phyloP scores from a whole-genome alignment of 805 yeast genomes.

The Lachancea waltii region DNA sequence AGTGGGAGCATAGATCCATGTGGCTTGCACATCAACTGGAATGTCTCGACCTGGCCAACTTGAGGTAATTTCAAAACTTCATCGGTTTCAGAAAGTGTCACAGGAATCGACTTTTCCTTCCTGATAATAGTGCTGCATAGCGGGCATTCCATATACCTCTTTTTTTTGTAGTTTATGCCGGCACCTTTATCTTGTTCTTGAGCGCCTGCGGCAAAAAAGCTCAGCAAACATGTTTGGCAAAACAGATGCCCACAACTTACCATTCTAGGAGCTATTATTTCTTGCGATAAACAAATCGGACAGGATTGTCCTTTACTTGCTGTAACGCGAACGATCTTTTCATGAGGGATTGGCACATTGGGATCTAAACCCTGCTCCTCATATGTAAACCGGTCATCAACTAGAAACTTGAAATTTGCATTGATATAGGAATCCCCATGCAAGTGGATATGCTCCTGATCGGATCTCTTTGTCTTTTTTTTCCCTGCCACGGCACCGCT shows the following conservation, averaged over 20 bases:
- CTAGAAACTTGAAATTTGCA: slow-evolving; percentile 76
- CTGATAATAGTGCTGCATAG: slow-evolving; percentile 58
- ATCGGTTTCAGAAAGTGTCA: slow-evolving; percentile 41
- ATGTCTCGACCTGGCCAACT: slow-evolving; percentile 45
- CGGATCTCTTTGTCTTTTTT: slow-evolving; percentile 26
- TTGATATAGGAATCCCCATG: slow-evolving; percentile 68
- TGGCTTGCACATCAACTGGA: slow-evolving; percentile 61
- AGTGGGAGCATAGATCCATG: slow-evolving; percentile 40
- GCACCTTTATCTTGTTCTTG: slow-evolving; percentile 36
- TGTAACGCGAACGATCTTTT: slow-evolving; percentile 62
- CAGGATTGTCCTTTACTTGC: slow-evolving; percentile 73
- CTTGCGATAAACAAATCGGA: slow-evolving; percentile 84
- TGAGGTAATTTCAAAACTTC: slow-evolving; percentile 54
- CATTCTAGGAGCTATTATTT: slow-evolving; percentile 91
- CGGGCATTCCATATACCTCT: slow-evolving; percentile 70
- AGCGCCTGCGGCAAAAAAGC: slow-evolving; percentile 45
- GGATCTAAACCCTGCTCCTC: slow-evolving; percentile 62
- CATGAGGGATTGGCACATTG: slow-evolving; percentile 59
- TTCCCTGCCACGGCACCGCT: slow-evolving; percentile 13
- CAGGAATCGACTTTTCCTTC: slow-evolving; percentile 59
- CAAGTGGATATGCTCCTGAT: slow-evolving; percentile 39
- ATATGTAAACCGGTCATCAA: slow-evolving; percentile 56
- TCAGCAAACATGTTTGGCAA: slow-evolving; percentile 74
- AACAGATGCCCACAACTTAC: slow-evolving; percentile 89
- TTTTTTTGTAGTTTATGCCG: slow-evolving; percentile 31